phyloP scores from a whole-genome alignment of 768 basidiomycete genomes.

The Leccinellum luteum region DNA sequence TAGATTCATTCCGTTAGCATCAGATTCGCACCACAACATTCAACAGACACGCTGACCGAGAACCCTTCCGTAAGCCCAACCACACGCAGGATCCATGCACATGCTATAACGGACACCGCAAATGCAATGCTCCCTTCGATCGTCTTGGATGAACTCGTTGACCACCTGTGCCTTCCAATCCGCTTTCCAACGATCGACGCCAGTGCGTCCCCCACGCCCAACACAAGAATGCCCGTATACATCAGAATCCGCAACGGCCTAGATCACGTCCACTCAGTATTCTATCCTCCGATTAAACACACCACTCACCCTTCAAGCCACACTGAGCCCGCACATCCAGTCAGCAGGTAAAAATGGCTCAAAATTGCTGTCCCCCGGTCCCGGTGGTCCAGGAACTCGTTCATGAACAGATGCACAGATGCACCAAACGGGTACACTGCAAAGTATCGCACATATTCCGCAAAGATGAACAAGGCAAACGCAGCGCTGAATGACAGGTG shows the following conservation, averaged over 20 bases:
- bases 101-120: conserved; percentile 61
- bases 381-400: conserved; percentile 94
- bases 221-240: conserved; percentile 83
- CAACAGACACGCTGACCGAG: conserved; percentile 53
- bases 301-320: conserved; percentile 90
- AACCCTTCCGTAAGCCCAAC: conserved; percentile 70
- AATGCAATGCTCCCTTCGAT: conserved; percentile 90
- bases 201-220: conserved; percentile 93
- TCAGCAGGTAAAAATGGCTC: conserved; percentile 95
- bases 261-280: conserved; percentile 8
- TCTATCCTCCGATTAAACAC: not conserved
- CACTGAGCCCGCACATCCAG: conserved; percentile 89
- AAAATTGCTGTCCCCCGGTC: conserved; percentile 95
- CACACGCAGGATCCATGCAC: conserved; percentile 68
- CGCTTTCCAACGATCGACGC: conserved; percentile 92
- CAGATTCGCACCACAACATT: not conserved
- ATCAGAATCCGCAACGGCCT: conserved; percentile 52
- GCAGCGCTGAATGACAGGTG: conserved; percentile 94
- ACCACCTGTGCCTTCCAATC: conserved; percentile 81
- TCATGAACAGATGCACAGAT: conserved; percentile 91
- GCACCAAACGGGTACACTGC: conserved; percentile 97
- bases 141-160: conserved; percentile 80
- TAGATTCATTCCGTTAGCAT: conserved; percentile 35
- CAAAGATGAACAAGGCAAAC: conserved; percentile 92
- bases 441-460: conserved; percentile 98